phyloP scores from a whole-genome alignment of 345 rosid species.

The Leavenworthia alabamica region DNA sequence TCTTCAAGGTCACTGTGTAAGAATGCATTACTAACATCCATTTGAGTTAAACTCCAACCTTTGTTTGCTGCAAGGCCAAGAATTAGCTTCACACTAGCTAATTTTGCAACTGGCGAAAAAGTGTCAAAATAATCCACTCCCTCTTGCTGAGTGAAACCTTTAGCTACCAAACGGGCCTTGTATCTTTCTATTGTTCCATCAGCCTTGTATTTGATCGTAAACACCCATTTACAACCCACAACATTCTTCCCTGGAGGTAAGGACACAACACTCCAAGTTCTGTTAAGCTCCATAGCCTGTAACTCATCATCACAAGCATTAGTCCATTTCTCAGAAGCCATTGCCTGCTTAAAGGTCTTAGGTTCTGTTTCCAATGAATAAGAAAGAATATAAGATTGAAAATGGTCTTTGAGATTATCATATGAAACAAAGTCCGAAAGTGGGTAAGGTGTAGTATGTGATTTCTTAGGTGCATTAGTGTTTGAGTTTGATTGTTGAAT shows the following conservation, averaged over 20 bases:
- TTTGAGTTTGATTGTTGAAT: no score
- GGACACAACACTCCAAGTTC: neutral
- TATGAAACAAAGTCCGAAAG: neutral
- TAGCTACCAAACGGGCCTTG: neutral
- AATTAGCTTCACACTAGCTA: no score
- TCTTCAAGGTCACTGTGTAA: no score
- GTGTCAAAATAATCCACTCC: neutral
- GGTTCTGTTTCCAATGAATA: no score
- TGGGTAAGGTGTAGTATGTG: neutral
- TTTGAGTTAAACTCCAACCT: no score
- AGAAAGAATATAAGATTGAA: neutral
- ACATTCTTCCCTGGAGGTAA: neutral
- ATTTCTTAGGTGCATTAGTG: neutral
- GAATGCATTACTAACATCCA: no score
- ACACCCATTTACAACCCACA: neutral
- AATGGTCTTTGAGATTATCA: neutral
- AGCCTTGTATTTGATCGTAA: neutral
- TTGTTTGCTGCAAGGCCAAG: no score
- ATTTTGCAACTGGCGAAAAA: neutral
- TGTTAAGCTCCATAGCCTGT: neutral
- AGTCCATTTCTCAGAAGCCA: no score
- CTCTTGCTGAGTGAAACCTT: neutral
- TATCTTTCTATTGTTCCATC: neutral
- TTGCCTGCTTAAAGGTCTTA: no score
- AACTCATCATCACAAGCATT: no score